These are phyloP conservation scores for Alternaria gaisen DNA, from an alignment of 2,329 filamentous ascomycete species.

Conservation along the genomic window DNA sequence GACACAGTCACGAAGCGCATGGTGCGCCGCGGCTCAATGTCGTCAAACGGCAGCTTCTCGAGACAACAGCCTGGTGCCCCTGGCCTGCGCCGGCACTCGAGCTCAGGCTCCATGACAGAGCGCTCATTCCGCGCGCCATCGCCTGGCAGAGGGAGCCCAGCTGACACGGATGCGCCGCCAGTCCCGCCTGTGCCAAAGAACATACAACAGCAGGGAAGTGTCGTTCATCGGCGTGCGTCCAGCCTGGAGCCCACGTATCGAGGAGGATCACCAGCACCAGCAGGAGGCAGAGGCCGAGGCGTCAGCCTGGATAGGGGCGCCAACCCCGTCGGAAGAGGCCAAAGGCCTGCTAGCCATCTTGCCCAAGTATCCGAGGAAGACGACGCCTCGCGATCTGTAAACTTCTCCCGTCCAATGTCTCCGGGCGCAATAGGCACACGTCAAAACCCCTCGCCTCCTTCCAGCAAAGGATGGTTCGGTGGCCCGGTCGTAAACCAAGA, in stretches of 20 bases:
- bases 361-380: slow-evolving; percentile 56
- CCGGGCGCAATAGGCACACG: slow-evolving; percentile 37
- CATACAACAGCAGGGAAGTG: slow-evolving; percentile 39
- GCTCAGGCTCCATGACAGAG: slow-evolving; percentile 85
- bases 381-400: slow-evolving; percentile 56
- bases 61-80: slow-evolving; percentile 41
- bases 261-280: slow-evolving; percentile 55
- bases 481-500: slow-evolving; percentile 48
- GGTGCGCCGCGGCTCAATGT: slow-evolving; percentile 74
- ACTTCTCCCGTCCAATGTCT: slow-evolving; percentile 65
- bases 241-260: slow-evolving; percentile 63
- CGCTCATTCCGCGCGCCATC: slow-evolving; percentile 84
- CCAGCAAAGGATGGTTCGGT: slow-evolving; percentile 51
- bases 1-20: slow-evolving; percentile 90
- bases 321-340: slow-evolving; percentile 32
- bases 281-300: slow-evolving; percentile 49
- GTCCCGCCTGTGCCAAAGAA: slow-evolving; percentile 76
- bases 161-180: slow-evolving; percentile 68
- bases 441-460: slow-evolving; percentile 23
- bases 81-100: slow-evolving; percentile 60
- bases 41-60: slow-evolving; percentile 67
- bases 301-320: slow-evolving; percentile 53
- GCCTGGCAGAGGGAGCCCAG: slow-evolving; percentile 46
- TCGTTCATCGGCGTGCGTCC: slow-evolving; percentile 49
- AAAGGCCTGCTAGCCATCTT: slow-evolving; percentile 44